phyloP scores from a whole-genome alignment of 169 alveolate genomes.

The Neospora caninum region DNA sequence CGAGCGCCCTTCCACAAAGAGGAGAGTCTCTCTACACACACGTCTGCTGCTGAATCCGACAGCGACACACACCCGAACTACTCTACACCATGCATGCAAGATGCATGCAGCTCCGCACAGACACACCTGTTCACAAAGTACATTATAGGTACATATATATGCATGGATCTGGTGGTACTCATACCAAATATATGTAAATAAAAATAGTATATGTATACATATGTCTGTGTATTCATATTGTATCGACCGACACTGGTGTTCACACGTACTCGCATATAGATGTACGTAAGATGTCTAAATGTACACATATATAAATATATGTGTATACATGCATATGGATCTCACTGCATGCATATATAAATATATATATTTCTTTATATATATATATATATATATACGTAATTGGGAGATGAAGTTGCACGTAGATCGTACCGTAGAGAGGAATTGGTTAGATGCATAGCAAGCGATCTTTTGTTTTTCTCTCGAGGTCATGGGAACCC shows the following conservation, averaged over 20 bases:
- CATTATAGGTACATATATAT: background rate
- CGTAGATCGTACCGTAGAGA: no score
- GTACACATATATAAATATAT: background rate
- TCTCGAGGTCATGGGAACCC: conserved; percentile 44
- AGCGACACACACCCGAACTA: no score
- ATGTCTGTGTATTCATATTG: background rate
- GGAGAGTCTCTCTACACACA: no score
- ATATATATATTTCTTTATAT: background rate
- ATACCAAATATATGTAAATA: background rate
- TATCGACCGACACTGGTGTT: no score
- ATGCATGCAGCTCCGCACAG: no score
- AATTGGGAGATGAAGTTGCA: background rate
- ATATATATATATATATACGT: background rate
- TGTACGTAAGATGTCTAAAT: no score
- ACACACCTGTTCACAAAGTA: no score
- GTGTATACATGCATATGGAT: background rate
- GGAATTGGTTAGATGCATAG: no score
- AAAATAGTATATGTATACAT: background rate
- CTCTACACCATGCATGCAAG: background rate
- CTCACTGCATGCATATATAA: background rate
- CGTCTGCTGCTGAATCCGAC: no score
- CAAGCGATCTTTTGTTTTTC: background rate
- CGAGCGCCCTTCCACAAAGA: no score
- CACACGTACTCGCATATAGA: no score
- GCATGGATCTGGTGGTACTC: background rate